Base-by-base conservation (phyloP, 208 protist species). In the Willaertia magna region DNA sequence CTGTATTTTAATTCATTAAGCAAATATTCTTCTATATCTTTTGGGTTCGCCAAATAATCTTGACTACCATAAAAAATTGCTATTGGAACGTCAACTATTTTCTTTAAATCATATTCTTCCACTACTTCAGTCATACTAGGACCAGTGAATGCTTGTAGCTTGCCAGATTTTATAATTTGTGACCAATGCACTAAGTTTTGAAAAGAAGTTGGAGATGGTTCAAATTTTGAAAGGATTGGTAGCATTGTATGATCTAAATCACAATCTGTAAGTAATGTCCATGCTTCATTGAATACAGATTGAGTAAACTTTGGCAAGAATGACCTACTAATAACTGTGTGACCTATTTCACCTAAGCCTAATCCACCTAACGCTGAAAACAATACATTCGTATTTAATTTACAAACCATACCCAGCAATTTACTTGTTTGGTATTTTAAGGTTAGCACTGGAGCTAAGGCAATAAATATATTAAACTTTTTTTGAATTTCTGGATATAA, bases 161-260 rank as follows among this genome's bases (percentile, higher is more conserved):
- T n/a, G 3, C 34, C 84, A n/a, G 30, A 42, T 76, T 44, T 39
- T 2, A 89, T 74, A 4, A 82, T 30, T 76, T 89, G 87, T 9
- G 44, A 6, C 79, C 82, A 90, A 55, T 90, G 88, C 4, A 67
- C 52, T 30, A 90, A 81, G 83, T 90, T 90, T 59, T 51, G 44
- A 40, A 86, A 39, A 18, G 83, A 87, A 20, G 88, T 88, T 20
- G 85, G 87, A 44, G 47, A 74, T n/a, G 87, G 84, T 74, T 74
- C 74, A 26, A 78, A 87, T 12, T 16, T 6, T 47, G 84, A 74
- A 4, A 67, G 42, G 39, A 55, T 84, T 51, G 40, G 22, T n/a
- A 79, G 67, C 0, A 47, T 42, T 12, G 34, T 39, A 39, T 42
- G 59, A 59, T 79, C 42, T 48, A 87, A 74, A 48, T 87, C 44